Percentiles rank a stretch among this genome's conserved stretches.
Conservation (phyloP, 805 yeast genomes). For the Tetrapisispora namnaoensis region DNA sequence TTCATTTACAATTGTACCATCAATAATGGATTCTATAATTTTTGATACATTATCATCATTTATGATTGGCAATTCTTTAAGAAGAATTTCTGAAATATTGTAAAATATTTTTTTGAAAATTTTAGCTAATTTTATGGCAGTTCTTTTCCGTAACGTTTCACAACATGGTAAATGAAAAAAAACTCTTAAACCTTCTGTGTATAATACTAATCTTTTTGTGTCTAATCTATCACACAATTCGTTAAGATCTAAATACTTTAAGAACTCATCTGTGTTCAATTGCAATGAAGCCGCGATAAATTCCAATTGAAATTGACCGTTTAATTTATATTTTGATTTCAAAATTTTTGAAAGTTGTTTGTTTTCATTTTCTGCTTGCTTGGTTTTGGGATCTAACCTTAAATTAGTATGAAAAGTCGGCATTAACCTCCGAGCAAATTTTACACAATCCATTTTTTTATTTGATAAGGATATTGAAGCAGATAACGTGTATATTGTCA, state of each 20-base stretch:
- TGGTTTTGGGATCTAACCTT: slow-evolving; percentile 3
- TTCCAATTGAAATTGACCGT: slow-evolving; percentile 19
- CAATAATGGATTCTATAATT: slow-evolving; percentile 20
- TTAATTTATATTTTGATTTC: slow-evolving; percentile 12
- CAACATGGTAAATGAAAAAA: slow-evolving; percentile 27
- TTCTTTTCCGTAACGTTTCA: slow-evolving; percentile 15
- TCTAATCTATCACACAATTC: slow-evolving; percentile 9
- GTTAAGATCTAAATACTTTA: slow-evolving; percentile 18
- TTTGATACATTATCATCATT: slow-evolving; percentile 18
- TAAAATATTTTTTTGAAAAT: slow-evolving; percentile 26
- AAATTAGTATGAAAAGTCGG: slow-evolving; percentile 15
- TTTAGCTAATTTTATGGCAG: slow-evolving; percentile 23
- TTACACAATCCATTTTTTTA: slow-evolving; percentile 8
- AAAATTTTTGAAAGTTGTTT: slow-evolving; percentile 11
- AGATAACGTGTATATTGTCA: slow-evolving; percentile 14
- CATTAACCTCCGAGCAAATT: slow-evolving; percentile 16
- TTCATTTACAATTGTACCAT: slow-evolving; percentile 16
- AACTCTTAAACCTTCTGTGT: slow-evolving; percentile 31
- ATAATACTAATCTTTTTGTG: slow-evolving; percentile 23
- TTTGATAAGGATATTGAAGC: slow-evolving; percentile 14
- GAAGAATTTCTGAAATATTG: slow-evolving; percentile 20
- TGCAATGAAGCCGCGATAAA: slow-evolving; percentile 25
- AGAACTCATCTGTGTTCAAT: slow-evolving; percentile 25
- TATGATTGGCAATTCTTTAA: slow-evolving; percentile 16
- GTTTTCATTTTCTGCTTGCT: slow-evolving; percentile 8